phyloP scores from a whole-genome alignment of 352 stramenopile genomes.

The Phytophthora hibernalis region DNA sequence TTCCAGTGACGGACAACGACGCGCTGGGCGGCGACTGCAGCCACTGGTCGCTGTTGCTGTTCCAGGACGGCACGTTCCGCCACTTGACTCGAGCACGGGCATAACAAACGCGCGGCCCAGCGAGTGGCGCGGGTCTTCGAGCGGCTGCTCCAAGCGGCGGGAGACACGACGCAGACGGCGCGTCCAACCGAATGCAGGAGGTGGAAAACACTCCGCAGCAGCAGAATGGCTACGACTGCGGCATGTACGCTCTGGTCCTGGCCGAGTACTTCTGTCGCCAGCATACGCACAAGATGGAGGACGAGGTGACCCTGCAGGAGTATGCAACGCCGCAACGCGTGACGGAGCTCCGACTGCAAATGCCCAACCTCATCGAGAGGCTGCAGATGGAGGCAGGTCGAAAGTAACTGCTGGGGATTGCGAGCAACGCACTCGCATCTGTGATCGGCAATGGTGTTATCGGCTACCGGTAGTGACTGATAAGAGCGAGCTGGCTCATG shows the following conservation, averaged over 20 bases:
- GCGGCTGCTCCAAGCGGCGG: conserved; percentile 36
- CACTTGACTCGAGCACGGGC: conserved; percentile 78
- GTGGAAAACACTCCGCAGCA: conserved; percentile 66
- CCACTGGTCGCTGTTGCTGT: conserved; percentile 85
- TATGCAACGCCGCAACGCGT: conserved; percentile 64
- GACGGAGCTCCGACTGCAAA: conserved; percentile 52
- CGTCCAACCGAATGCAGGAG: conserved; percentile 34
- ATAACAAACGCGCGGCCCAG: conserved; percentile 61
- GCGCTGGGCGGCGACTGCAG: conserved; percentile 59
- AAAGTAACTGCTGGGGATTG: neutral
- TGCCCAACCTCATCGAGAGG: conserved; percentile 50
- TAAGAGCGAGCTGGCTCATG: no score
- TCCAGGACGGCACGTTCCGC: conserved; percentile 43
- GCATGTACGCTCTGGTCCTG: conserved; percentile 76
- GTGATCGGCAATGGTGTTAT: neutral
- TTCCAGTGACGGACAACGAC: conserved; percentile 80
- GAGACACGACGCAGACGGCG: conserved; percentile 17
- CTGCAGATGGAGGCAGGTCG: conserved; percentile 24
- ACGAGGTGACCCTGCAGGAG: conserved; percentile 29
- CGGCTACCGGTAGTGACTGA: no score
- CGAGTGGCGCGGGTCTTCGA: conserved; percentile 54
- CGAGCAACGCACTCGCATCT: neutral
- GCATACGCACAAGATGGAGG: conserved; percentile 17
- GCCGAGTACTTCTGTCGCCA: conserved; percentile 67
- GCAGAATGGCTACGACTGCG: conserved; percentile 82